Conservation (phyloP, 208 protist species). For the Angomonas deanei region DNA sequence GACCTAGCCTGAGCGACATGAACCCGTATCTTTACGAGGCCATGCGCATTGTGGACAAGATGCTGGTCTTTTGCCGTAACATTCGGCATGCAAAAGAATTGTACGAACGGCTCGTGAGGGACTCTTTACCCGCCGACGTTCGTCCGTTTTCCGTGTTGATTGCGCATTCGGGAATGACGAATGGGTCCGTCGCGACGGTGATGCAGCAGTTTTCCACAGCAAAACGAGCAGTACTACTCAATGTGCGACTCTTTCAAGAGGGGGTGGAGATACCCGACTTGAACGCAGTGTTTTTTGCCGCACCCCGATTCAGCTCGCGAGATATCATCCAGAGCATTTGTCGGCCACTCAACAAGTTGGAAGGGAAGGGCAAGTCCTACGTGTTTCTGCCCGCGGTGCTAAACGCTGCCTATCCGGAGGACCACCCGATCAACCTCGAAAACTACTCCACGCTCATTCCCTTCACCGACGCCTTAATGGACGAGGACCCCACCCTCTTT, state of each 20-base stretch:
- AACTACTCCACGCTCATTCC: slow-evolving; percentile 70
- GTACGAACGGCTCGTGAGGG: slow-evolving; percentile 15
- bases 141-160: slow-evolving; percentile 47
- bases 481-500: slow-evolving; percentile 71
- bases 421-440: slow-evolving; percentile 63
- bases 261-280: slow-evolving; percentile 72
- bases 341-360: slow-evolving; percentile 54
- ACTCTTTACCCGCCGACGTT: slow-evolving; percentile 26
- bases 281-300: slow-evolving; percentile 76
- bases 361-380: slow-evolving; percentile 53
- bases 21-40: slow-evolving; percentile 71
- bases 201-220: slow-evolving; percentile 33
- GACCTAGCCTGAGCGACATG: slow-evolving; percentile 33
- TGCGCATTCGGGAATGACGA: slow-evolving; percentile 61
- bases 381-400: slow-evolving; percentile 72
- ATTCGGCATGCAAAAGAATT: slow-evolving; percentile 51
- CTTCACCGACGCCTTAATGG: slow-evolving; percentile 80
- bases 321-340: slow-evolving; percentile 85
- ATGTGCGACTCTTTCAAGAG: slow-evolving; percentile 77
- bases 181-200: slow-evolving; percentile 25
- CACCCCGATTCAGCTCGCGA: slow-evolving; percentile 67
- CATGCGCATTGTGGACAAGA: slow-evolving; percentile 67
- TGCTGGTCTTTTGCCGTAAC: slow-evolving; percentile 71
- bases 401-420: slow-evolving; percentile 24
- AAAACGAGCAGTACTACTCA: slow-evolving; percentile 47